Base-by-base conservation (phyloP, 495 filamentous ascomycete genomes). In the Chaetomium tenue region DNA sequence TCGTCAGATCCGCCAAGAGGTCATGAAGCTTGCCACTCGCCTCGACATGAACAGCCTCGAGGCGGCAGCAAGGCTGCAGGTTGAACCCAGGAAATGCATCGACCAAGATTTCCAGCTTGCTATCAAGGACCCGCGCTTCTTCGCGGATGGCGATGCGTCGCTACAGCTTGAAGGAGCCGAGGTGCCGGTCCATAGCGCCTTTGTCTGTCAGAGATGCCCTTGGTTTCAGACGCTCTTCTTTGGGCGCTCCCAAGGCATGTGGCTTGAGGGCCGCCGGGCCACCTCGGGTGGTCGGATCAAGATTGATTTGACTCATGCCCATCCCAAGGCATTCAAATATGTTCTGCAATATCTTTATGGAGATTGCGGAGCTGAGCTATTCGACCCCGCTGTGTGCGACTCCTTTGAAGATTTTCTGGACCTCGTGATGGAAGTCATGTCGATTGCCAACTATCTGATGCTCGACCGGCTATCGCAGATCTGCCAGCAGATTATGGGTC, bases 371-470 rank as follows among this genome's bases (percentile, higher is more conserved):
- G 83, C 86, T 30, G 87, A 90, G 56, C 79, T 97, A 15, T 97
- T 98, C 69, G 88, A 96, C 62, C 83, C 89, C 54, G 82, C 92
- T 23, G 81, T 88, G 22, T 82, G 83, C 58, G 83, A 84, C 33
- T 84, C 88, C 61, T 77, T 95, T 20, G 91, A 96, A 58, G 87
- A 90, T 55, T 92, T 96, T 64, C 82, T 93, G 12, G 91, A 97
- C 67, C 78, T 94, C 39, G 79, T 97, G n/a, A 83, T 98, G 77
- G 93, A 97, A 63, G 91, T 98, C 37, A 88, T 96, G 83, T 88
- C 86, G 60, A 88, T 92, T 44, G 90, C 92, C 11, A 90, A 98
- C 70, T 94, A 98, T 69, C 80, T 98, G 63, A 96, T 98, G 92
- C 84, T 98, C 42, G 93, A 97, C 72, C 81, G 92, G 30, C 77